A percentile compares a stretch with the other conserved stretches of the same genome.
These are phyloP conservation scores for Annulohypoxylon moriforme DNA, from an alignment of 495 filamentous ascomycete species.

Conservation along the genomic window DNA sequence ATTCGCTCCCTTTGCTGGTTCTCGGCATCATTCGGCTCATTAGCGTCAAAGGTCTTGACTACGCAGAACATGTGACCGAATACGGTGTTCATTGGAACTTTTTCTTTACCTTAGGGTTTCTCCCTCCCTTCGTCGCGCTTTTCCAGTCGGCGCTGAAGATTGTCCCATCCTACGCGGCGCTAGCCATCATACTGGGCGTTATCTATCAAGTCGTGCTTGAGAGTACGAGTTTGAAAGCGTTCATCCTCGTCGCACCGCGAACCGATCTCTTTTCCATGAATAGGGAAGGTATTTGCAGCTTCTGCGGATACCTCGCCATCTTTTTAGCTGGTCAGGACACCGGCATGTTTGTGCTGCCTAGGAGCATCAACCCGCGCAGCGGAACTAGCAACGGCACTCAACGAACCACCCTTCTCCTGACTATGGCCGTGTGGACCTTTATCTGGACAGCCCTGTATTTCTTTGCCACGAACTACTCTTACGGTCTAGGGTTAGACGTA, in stretches of 20 bases:
- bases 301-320: conserved; percentile 92
- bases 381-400: conserved; percentile 49
- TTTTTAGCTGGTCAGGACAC: conserved; percentile 89
- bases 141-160: conserved; percentile 72
- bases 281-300: conserved; percentile 92
- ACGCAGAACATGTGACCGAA: conserved; percentile 96
- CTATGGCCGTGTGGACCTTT: conserved; percentile 67
- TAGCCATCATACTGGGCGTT: conserved; percentile 72
- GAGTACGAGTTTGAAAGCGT: conserved; percentile 79
- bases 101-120: conserved; percentile 93
- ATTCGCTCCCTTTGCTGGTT: conserved; percentile 83
- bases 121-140: conserved; percentile 91
- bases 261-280: conserved; percentile 85
- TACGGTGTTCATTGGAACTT: conserved; percentile 99
- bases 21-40: conserved; percentile 84
- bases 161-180: conserved; percentile 77
- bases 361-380: conserved; percentile 57
- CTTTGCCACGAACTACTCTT: conserved; percentile 71
- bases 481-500: conserved; percentile 77
- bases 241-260: conserved; percentile 85
- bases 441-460: conserved; percentile 77
- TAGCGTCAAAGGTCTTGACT: conserved; percentile 93
- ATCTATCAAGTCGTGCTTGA: conserved; percentile 81
- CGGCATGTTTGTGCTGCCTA: conserved; percentile 81
- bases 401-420: conserved; percentile 67